Percentiles rank a stretch among this genome's conserved stretches.
These are phyloP conservation scores for Papilionanthe hybrid DNA, from an alignment of 116 monocot genomes.

Conservation along the genomic window DNA sequence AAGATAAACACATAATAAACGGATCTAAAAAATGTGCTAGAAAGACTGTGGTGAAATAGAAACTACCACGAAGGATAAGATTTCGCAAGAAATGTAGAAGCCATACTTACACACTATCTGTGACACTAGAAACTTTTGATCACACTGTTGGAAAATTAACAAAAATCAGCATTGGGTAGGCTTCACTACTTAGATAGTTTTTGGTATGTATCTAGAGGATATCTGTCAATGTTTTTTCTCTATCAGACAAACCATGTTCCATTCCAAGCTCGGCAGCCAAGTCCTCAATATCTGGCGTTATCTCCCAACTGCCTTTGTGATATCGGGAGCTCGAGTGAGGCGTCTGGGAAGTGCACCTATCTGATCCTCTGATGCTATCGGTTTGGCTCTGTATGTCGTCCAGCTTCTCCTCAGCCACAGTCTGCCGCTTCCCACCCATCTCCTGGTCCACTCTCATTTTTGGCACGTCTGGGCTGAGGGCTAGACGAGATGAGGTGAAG, in stretches of 20 bases:
- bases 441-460: slow-evolving; percentile 59
- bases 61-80: no score
- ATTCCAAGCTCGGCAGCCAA: slow-evolving; percentile 49
- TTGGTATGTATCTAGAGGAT: neutral
- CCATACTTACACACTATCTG: no score
- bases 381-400: slow-evolving; percentile 52
- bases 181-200: no score
- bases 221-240: slow-evolving; percentile 19
- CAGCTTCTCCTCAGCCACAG: slow-evolving; percentile 48
- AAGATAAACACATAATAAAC: no score
- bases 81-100: no score
- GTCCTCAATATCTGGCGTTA: slow-evolving; percentile 39
- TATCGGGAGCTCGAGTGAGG: slow-evolving; percentile 23
- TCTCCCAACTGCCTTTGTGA: slow-evolving; percentile 50
- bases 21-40: no score
- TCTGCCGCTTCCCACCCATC: slow-evolving; percentile 46
- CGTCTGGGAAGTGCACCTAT: slow-evolving; percentile 41
- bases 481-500: slow-evolving; percentile 23
- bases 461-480: slow-evolving; percentile 20
- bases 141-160: no score
- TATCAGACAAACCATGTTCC: slow-evolving; percentile 28
- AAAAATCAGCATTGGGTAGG: no score
- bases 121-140: no score
- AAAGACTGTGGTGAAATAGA: no score
- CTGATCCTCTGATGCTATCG: slow-evolving; percentile 28